These are phyloP conservation scores for Ophiosphaerella narmari DNA, from an alignment of 2,329 filamentous ascomycete species.

Conservation along the genomic window DNA sequence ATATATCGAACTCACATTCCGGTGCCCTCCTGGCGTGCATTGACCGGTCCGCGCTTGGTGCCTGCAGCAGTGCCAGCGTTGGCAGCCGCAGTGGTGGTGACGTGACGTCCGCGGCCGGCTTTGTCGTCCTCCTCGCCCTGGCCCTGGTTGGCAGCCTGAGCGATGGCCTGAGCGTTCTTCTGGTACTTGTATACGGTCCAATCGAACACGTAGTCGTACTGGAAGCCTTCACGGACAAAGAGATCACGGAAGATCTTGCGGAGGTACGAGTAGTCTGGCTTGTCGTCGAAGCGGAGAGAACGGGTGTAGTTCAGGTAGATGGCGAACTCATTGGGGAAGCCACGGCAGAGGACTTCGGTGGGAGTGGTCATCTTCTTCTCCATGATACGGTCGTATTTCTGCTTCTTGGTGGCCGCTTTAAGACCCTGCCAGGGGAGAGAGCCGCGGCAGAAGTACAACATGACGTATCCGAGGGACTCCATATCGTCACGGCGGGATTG, in stretches of 20 bases:
- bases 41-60: constrained; percentile 72
- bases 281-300: constrained; percentile 98
- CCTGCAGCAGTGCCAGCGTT: constrained; percentile 66
- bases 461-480: constrained; percentile 98
- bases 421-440: constrained; percentile 98
- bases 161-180: constrained; percentile 96
- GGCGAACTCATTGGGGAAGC: constrained; percentile 98
- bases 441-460: constrained; percentile 99
- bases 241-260: constrained; percentile 99
- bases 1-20: constrained; percentile 91
- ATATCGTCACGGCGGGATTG: constrained; percentile 99
- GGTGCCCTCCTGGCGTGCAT: constrained; percentile 82
- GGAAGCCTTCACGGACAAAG: constrained; percentile 98
- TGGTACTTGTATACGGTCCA: constrained; percentile 99
- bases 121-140: constrained; percentile 77
- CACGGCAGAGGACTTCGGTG: constrained; percentile 96
- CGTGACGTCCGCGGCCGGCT: constrained; percentile 61
- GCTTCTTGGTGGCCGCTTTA: constrained; percentile 99
- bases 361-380: constrained; percentile 99
- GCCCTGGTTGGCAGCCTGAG: constrained; percentile 71
- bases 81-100: constrained; percentile 67
- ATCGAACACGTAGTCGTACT: constrained; percentile 99
- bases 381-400: constrained; percentile 99
- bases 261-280: constrained; percentile 99
- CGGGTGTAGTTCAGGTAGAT: constrained; percentile 99